These are phyloP conservation scores for Cordia subcordata DNA, from an alignment of 257 asterid species.

Conservation along the genomic window DNA sequence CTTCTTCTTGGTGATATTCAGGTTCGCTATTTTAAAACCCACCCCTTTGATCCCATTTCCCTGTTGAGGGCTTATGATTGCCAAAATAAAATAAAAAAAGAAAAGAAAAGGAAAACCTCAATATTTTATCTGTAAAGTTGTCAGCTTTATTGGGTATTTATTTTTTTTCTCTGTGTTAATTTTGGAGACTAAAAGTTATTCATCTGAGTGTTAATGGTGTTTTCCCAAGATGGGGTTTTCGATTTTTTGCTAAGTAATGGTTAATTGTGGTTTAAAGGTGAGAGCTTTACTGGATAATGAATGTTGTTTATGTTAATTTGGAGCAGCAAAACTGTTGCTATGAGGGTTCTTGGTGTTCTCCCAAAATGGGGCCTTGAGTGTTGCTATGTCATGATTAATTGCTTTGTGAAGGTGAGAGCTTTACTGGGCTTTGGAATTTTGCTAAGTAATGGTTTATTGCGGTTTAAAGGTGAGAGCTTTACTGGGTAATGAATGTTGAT, in stretches of 20 bases:
- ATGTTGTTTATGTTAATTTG: background rate
- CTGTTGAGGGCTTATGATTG: constrained; percentile 7
- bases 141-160: background rate
- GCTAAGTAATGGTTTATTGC: background rate
- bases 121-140: constrained; percentile 3
- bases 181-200: background rate
- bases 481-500: background rate
- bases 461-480: background rate
- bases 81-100: background rate
- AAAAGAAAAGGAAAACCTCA: too few relatives aligned
- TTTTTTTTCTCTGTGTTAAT: background rate
- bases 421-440: background rate
- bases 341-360: constrained; percentile 5
- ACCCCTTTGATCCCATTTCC: background rate
- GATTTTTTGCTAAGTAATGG: background rate
- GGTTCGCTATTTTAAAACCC: constrained; percentile 34
- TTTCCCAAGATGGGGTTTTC: background rate
- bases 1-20: constrained; percentile 96
- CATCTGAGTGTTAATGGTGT: background rate
- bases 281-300: constrained; percentile 2
- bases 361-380: constrained; percentile 8
- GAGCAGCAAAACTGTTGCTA: background rate
- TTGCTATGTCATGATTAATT: background rate
- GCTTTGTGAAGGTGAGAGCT: background rate
- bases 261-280: background rate